phyloP scores from a whole-genome alignment of 176 grass and related monocot species.

The Hordeum marinum region DNA sequence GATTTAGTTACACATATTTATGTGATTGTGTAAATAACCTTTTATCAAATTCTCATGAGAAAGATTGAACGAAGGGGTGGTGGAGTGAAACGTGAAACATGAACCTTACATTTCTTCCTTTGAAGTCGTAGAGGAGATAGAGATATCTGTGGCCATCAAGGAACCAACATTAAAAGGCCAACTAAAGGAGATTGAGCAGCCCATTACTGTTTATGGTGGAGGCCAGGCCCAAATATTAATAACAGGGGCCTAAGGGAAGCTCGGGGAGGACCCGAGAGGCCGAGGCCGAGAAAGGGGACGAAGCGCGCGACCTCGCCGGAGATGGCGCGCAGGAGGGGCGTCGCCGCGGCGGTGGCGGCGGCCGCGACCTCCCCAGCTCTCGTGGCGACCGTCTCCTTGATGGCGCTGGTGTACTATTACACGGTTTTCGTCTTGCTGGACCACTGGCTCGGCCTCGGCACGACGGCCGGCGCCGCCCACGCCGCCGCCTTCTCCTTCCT shows the following conservation, averaged over 20 bases:
- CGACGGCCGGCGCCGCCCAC: constrained; percentile 46
- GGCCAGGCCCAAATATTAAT: background rate
- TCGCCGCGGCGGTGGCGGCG: constrained; percentile 18
- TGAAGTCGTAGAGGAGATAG: no score
- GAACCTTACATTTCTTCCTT: no score
- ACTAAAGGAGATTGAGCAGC: background rate
- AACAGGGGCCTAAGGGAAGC: background rate
- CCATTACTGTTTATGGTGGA: background rate
- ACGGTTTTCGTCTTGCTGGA: constrained; percentile 79
- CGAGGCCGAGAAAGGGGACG: background rate
- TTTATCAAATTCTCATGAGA: no score
- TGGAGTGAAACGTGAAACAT: no score
- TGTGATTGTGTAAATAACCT: no score
- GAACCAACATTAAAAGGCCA: background rate
- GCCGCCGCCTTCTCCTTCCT: constrained; percentile 52
- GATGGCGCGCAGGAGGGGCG: constrained; percentile 52
- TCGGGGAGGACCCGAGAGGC: background rate
- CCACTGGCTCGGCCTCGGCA: constrained; percentile 66
- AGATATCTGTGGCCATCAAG: background rate
- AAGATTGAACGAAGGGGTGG: no score
- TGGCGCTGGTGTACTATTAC: constrained; percentile 60
- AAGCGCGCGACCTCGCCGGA: constrained; percentile 9
- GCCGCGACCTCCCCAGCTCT: constrained; percentile 40
- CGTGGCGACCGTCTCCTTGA: constrained; percentile 27
- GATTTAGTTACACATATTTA: no score